A percentile compares a stretch with the other conserved stretches of the same genome.
These are phyloP conservation scores for Drechmeria coniospora DNA, from an alignment of 2,329 filamentous ascomycete species.

Conservation along the genomic window DNA sequence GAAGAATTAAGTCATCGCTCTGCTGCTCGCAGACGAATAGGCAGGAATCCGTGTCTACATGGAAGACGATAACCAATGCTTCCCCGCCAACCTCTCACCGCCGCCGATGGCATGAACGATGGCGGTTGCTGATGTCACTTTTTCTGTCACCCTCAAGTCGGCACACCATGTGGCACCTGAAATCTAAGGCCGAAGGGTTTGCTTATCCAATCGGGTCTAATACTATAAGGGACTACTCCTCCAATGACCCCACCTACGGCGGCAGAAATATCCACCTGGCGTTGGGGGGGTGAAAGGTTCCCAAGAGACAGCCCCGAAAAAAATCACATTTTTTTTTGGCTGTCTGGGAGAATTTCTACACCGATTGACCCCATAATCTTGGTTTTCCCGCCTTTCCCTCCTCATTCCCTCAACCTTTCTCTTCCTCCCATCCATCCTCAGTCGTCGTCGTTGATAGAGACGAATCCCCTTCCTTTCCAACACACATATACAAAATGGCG, in stretches of 20 bases:
- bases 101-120: too few relatives aligned
- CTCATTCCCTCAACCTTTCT: constrained; percentile 10
- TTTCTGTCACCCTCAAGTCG: too few relatives aligned
- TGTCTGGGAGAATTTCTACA: constrained; percentile 21
- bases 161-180: too few relatives aligned
- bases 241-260: constrained; percentile 5
- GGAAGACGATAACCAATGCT: too few relatives aligned
- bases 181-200: too few relatives aligned
- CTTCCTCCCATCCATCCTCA: constrained; percentile 11
- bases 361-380: constrained; percentile 16
- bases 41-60: too few relatives aligned
- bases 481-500: constrained; percentile 51
- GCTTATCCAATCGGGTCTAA: too few relatives aligned
- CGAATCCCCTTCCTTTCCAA: constrained; percentile 2
- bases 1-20: constrained; percentile 1
- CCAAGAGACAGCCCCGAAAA: constrained; percentile 14
- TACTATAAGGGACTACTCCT: too few relatives aligned
- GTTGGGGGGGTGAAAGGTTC: too few relatives aligned
- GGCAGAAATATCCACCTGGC: too few relatives aligned
- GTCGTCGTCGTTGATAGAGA: constrained; percentile 6
- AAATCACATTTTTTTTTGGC: constrained; percentile 18
- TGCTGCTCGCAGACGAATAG: not conserved
- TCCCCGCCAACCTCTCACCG: too few relatives aligned
- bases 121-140: too few relatives aligned
- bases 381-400: constrained; percentile 4